Percentiles rank a stretch among this genome's conserved stretches.
phyloP scores from a whole-genome alignment of 768 basidiomycete species.

The Pleurotus cornucopiae region DNA sequence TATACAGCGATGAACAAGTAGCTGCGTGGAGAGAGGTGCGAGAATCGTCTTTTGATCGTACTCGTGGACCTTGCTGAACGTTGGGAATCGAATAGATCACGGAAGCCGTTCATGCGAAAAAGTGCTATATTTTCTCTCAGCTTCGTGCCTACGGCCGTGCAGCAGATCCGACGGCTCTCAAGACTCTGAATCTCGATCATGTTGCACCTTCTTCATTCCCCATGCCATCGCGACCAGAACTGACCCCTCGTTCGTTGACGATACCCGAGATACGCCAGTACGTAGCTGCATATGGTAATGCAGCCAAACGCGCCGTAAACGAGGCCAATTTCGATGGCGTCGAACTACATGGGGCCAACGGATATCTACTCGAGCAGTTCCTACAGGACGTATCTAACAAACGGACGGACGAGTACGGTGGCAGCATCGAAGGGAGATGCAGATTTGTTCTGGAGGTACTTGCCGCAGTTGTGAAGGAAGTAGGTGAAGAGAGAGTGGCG shows the following conservation, averaged over 20 bases:
- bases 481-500: constrained; percentile 41
- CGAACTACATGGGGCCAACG: constrained; percentile 23
- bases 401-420: constrained; percentile 51
- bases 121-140: constrained; percentile 38
- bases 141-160: constrained; percentile 46
- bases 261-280: constrained; percentile 36
- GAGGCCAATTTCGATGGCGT: constrained; percentile 54
- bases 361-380: constrained; percentile 43
- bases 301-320: constrained; percentile 38
- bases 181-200: not conserved
- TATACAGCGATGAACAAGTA: constrained; percentile 47
- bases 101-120: constrained; percentile 39
- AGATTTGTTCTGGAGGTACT: constrained; percentile 45
- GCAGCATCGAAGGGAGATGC: constrained; percentile 42
- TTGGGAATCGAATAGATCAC: constrained; percentile 23
- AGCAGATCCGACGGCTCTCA: constrained; percentile 13
- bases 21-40: constrained; percentile 49
- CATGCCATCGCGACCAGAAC: constrained; percentile 10
- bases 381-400: constrained; percentile 36
- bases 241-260: constrained; percentile 21
- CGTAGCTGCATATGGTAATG: constrained; percentile 35
- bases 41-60: constrained; percentile 11
- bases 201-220: not conserved
- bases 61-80: not conserved
- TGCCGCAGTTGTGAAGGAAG: constrained; percentile 34